Evolutionary conservation across 306 rosid genomes (phyloP), one percentile per base, ranked within the genome.

Genomic region (Cucumis melo): DNA sequence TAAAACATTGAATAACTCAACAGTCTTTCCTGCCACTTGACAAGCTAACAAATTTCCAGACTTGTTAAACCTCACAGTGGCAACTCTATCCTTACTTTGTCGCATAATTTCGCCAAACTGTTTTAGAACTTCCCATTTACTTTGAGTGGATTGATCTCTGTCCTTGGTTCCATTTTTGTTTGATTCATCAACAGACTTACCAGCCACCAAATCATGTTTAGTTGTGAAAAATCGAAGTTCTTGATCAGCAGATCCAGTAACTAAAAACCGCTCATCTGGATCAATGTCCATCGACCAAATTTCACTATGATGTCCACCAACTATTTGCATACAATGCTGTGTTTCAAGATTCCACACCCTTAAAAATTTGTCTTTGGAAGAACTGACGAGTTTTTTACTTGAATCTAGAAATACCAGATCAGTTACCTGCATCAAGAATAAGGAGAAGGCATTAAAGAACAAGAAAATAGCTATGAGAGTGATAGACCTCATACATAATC

Each of bases 301-400:
- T 87, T 94, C 98, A 85, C 91, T 91, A 72, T 94, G 97, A 83
- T 94, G 95, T 9, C 97, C 97, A 68, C 96, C 86, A 53, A 91
- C 89, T 79, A 89, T 94, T 86, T 94, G 98, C 89, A 91, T 89
- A 77, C 98, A 94, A 75, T 91, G 94, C 85, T 94, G 96, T n/a
- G 94, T 94, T 55, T 94, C 98, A 78, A 91, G 91, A 87, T 90
- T 97, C 98, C 98, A 94, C 56, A 91, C 98, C 88, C 97, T 90
- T 84, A 94, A 86, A 74, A 90, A 91, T 82, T 90, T 91, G 81
- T 94, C 98, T 82, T 94, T 94, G 32, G 98, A 94, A 53, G 97
- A 91, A 75, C 90, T 91, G 44, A 94, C 89, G 17, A 94, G 89
- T 77, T 87, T 91, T 86, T 91, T 94, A 58, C 89, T 96, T 73